phyloP scores from a whole-genome alignment of 2,329 filamentous ascomycete species.

The Colletotrichum trifolii region DNA sequence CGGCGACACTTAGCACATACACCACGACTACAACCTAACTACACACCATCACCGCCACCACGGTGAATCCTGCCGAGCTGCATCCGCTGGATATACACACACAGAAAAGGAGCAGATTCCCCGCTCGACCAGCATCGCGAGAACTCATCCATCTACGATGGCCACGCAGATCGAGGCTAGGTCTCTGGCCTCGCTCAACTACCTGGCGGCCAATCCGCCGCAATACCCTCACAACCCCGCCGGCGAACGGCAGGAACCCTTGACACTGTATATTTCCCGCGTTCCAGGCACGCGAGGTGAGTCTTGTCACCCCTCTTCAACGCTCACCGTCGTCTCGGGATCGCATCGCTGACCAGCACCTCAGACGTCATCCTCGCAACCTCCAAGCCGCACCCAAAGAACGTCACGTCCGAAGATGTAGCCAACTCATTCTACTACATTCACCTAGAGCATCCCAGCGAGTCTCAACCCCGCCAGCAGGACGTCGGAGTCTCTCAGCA shows the following conservation, averaged over 20 bases:
- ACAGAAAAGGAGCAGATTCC: background rate
- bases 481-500: conserved; percentile 38
- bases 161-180: conserved; percentile 75
- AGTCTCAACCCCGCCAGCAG: conserved; percentile 44
- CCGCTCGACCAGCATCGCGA: background rate
- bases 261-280: conserved; percentile 90
- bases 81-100: conserved; percentile 10
- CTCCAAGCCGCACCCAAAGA: conserved; percentile 87
- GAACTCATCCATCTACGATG: conserved; percentile 39
- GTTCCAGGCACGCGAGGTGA: conserved; percentile 91
- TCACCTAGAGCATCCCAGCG: conserved; percentile 76
- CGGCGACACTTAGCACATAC: background rate
- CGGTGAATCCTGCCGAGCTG: background rate
- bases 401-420: conserved; percentile 88
- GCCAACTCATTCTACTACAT: conserved; percentile 91
- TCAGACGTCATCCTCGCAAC: conserved; percentile 92
- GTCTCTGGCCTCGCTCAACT: conserved; percentile 83
- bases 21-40: background rate
- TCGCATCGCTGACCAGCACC: conserved; percentile 40
- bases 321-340: conserved; percentile 36
- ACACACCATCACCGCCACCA: background rate
- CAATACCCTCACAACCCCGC: conserved; percentile 83
- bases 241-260: conserved; percentile 73
- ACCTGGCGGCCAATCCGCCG: conserved; percentile 87
- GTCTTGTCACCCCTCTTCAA: background rate